These are phyloP conservation scores for Boechera stricta DNA, from an alignment of 345 rosid species.

Conservation along the genomic window DNA sequence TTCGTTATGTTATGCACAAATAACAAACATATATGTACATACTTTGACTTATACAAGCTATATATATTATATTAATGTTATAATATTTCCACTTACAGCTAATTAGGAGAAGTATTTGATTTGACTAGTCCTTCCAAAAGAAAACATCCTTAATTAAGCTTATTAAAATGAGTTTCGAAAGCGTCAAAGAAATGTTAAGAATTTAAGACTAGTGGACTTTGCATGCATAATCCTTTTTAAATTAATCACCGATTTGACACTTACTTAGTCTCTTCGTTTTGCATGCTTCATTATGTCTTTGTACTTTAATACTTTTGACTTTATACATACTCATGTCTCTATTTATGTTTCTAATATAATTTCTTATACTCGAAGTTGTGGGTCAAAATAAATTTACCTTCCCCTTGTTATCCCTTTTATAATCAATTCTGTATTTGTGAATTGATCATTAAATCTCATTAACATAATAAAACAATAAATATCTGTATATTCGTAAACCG, in stretches of 20 bases:
- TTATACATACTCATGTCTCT: conserved; percentile 29
- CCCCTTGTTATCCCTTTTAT: neutral
- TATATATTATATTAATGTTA: neutral
- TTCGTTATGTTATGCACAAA: conserved; percentile 7
- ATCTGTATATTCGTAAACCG: neutral
- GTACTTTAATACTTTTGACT: conserved; percentile 34
- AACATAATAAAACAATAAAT: neutral
- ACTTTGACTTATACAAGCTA: conserved; percentile 22
- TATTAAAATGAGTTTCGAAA: conserved; percentile 26
- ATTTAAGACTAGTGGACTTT: conserved; percentile 36
- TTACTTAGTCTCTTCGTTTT: conserved; percentile 21
- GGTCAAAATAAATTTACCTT: neutral
- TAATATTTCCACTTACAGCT: conserved; percentile 32
- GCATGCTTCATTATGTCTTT: conserved; percentile 23
- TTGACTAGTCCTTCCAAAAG: conserved; percentile 36
- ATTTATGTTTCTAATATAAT: neutral
- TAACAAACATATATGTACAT: conserved; percentile 18
- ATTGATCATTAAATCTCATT: neutral
- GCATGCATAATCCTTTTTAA: conserved; percentile 29
- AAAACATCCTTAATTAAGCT: neutral
- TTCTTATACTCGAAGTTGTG: neutral
- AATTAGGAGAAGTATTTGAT: conserved; percentile 26
- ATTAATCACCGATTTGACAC: conserved; percentile 44
- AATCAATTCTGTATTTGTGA: neutral
- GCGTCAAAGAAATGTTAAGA: conserved; percentile 33